Base-by-base conservation (phyloP, 2,329 filamentous ascomycete species). In the Aspergillus alliaceus region DNA sequence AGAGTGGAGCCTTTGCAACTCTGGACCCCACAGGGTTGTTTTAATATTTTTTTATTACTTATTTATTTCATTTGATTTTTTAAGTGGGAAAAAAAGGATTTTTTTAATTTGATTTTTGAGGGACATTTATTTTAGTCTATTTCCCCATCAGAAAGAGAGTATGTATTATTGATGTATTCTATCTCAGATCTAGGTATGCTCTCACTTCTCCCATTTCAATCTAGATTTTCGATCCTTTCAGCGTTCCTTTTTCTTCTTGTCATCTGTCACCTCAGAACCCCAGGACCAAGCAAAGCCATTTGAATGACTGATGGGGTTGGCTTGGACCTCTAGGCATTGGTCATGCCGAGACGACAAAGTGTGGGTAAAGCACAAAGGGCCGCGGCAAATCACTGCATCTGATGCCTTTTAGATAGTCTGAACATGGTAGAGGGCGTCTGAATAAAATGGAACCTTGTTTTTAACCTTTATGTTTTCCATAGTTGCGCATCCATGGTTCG, bases 401-500 rank as follows among this genome's bases (percentile, higher is more conserved):
- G 24, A 47, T 53, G 27, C 31, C 34, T 35, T 50, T 46, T 20
- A 31, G 42, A 40, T 25, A 47, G 44, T 18, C 44, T 47, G 25
- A 25, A 18, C 44, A 31, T 48, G 29, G 27, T n/a, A 32, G n/a
- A 32, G 9, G 44, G 29, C 31, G 46, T 61, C 49, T 46, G 49
- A 48, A 59, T 52, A 52, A 61, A 44, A 50, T 35, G 44, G 51
- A 61, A 59, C 59, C 51, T 61, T 59, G 57, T 53, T 57, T 61
- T 61, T 57, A 61, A 59, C 59, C 57, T 61, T 61, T 59, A 57
- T 49, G 51, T 56, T 57, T 55, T 57, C 52, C 54, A 61, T 60
- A 61, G 66, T 69, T 60, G 64, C 54, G 53, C 64, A 59, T 62
- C 58, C 60, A 58, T 55, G 52, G 58, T 53, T 62, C 61, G 29